A percentile compares a stretch with the other conserved stretches of the same genome.
These are phyloP conservation scores for Aspergillus transmontanensis DNA, from an alignment of 2,329 filamentous ascomycete species.

Conservation along the genomic window DNA sequence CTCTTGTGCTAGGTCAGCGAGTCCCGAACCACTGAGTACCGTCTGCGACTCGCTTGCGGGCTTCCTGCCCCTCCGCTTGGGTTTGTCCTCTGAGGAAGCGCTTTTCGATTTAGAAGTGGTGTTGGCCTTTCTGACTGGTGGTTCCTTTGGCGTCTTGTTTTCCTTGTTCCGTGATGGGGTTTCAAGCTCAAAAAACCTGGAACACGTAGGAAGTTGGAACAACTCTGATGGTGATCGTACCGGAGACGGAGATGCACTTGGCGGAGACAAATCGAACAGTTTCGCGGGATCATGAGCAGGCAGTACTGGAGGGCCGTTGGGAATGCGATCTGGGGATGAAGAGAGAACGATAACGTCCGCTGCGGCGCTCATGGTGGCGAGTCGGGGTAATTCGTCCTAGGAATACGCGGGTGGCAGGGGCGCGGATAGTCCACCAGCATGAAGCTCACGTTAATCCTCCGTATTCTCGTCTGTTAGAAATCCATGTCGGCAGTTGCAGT, in stretches of 20 bases:
- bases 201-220: slow-evolving; percentile 25
- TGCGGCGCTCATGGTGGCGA: slow-evolving; percentile 40
- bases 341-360: slow-evolving; percentile 44
- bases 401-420: not conserved
- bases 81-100: slow-evolving; percentile 12
- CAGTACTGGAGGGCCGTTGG: slow-evolving; percentile 35
- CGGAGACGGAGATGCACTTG: slow-evolving; percentile 26
- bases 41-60: slow-evolving; percentile 11
- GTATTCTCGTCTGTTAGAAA: not conserved
- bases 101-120: slow-evolving; percentile 9
- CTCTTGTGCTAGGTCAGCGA: slow-evolving; percentile 3
- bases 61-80: slow-evolving; percentile 20
- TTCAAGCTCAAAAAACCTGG: slow-evolving; percentile 28
- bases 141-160: slow-evolving; percentile 14
- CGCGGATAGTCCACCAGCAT: not conserved
- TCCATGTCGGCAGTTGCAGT: not conserved
- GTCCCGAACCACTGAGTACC: not conserved
- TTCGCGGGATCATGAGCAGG: slow-evolving; percentile 17
- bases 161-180: slow-evolving; percentile 7
- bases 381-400: slow-evolving; percentile 6
- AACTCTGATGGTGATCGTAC: slow-evolving; percentile 31
- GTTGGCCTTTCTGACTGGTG: slow-evolving; percentile 14
- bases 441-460: not conserved
- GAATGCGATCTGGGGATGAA: slow-evolving; percentile 42
- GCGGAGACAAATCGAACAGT: slow-evolving; percentile 22